phyloP scores from a whole-genome alignment of 148 eudicot genomes.

The Rhododendron simsii region DNA sequence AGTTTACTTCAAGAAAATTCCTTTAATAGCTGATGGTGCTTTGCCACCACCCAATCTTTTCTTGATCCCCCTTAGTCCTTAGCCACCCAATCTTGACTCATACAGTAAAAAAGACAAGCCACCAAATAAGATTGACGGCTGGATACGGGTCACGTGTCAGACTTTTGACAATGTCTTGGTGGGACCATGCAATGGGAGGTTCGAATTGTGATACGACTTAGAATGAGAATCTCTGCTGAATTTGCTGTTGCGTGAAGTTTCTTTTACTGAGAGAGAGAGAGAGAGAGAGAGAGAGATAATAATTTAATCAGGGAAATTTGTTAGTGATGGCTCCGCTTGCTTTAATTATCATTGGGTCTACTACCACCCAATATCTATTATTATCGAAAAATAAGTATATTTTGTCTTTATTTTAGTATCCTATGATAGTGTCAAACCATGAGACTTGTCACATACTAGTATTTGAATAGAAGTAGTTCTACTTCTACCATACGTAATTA shows the following conservation, averaged over 20 bases:
- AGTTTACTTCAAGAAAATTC: background rate
- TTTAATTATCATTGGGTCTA: background rate
- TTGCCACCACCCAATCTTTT: background rate
- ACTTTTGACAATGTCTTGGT: background rate
- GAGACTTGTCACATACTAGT: background rate
- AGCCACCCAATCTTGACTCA: background rate
- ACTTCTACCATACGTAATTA: background rate
- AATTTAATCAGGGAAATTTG: background rate
- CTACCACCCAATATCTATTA: background rate
- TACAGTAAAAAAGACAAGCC: background rate
- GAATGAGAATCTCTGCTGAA: background rate
- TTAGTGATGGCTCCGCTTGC: background rate
- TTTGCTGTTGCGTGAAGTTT: background rate
- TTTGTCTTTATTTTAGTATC: too few species aligned
- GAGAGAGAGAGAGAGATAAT: too few species aligned
- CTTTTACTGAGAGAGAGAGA: background rate
- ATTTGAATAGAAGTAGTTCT: background rate
- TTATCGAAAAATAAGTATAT: too few species aligned
- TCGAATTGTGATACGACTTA: background rate
- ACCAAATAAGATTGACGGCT: background rate
- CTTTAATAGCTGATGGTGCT: background rate
- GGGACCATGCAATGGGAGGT: background rate
- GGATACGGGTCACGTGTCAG: background rate
- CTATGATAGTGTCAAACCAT: background rate
- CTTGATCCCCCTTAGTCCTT: too few species aligned